Evolutionary conservation across 177 flowering plant species (phyloP).

Genomic region (Telopea speciosissima): DNA sequence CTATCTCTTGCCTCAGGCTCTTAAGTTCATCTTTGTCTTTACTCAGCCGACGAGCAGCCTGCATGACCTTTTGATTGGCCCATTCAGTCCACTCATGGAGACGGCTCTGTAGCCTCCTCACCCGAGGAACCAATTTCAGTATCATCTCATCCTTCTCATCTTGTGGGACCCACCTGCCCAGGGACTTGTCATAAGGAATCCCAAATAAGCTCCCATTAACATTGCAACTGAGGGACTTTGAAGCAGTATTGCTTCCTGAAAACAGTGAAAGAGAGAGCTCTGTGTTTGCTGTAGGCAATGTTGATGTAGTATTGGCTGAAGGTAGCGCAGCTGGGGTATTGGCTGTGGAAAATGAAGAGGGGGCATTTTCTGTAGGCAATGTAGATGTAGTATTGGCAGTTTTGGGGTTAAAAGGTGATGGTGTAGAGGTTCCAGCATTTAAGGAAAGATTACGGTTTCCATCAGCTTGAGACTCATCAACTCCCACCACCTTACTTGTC

Average conservation of each 20-base stretch:
- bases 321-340: too few relatives aligned
- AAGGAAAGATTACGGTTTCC: constrained; percentile 26
- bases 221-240: constrained; percentile 23
- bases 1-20: constrained; percentile 80
- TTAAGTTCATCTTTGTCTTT: constrained; percentile 91
- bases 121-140: constrained; percentile 52
- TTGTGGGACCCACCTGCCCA: constrained; percentile 43
- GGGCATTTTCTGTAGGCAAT: constrained; percentile 3
- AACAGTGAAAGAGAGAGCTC: constrained; percentile 68
- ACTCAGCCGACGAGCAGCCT: constrained; percentile 78
- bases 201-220: constrained; percentile 26
- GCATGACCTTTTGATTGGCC: constrained; percentile 95
- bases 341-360: constrained; percentile 14
- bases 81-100: constrained; percentile 91
- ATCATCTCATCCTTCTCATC: constrained; percentile 70
- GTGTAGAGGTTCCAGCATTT: constrained; percentile 22
- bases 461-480: constrained; percentile 33
- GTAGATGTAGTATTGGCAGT: constrained; percentile 11
- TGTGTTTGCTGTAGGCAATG: too few relatives aligned
- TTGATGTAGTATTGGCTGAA: constrained; percentile 27
- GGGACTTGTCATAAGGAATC: constrained; percentile 40
- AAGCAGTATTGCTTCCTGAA: constrained; percentile 30
- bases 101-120: constrained; percentile 64
- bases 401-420: constrained; percentile 20
- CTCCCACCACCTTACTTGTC: constrained; percentile 36